Evolutionary conservation across 805 yeast genomes (phyloP).

Genomic region (Tetrapisispora fleetii): DNA sequence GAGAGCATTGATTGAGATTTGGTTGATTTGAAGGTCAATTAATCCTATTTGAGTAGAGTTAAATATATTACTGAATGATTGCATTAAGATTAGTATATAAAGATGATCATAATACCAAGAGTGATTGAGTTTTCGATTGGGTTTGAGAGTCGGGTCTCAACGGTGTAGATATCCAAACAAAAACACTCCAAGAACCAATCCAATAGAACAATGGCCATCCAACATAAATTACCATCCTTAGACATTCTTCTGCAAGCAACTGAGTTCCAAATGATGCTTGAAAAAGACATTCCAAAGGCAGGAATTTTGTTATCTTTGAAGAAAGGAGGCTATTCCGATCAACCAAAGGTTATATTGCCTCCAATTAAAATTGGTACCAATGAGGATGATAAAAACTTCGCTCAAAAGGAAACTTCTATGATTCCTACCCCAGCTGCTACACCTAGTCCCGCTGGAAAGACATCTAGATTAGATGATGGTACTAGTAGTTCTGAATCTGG

Average conservation of each 20-base stretch:
- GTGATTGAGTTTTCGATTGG: too few relatives aligned
- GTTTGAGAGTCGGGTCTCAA: too few relatives aligned
- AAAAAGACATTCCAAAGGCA: background rate
- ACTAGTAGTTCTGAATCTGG: background rate
- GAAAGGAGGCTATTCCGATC: background rate
- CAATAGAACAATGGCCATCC: background rate
- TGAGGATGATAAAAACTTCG: too few relatives aligned
- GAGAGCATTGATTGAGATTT: background rate
- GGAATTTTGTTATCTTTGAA: background rate
- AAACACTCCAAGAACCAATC: background rate
- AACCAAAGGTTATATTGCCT: background rate
- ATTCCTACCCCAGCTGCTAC: constrained; percentile 1
- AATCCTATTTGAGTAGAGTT: background rate
- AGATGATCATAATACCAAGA: background rate
- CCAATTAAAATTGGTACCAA: background rate
- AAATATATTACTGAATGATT: background rate
- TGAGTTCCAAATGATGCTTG: constrained; percentile 1
- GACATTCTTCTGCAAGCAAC: constrained; percentile 1
- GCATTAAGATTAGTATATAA: background rate
- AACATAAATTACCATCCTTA: constrained; percentile 1
- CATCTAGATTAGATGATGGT: background rate
- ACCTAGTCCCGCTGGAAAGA: background rate
- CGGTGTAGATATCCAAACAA: background rate
- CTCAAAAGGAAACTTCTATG: background rate
- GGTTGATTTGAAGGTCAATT: background rate